Conservation (phyloP, 2,329 filamentous ascomycete species). For the Mollisiaceae sp. region DNA sequence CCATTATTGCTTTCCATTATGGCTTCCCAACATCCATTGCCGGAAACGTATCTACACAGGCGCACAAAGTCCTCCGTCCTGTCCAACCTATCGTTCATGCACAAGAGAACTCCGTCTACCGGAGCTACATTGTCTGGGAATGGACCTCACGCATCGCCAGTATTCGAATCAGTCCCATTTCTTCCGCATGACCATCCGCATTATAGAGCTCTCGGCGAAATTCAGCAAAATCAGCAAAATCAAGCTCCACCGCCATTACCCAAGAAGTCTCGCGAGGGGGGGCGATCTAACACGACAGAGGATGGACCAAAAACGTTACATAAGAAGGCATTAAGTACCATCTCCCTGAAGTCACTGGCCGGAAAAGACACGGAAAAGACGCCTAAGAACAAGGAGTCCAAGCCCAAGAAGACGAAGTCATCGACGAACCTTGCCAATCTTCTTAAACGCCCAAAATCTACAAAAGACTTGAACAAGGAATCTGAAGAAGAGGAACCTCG, state of each 20-base stretch:
- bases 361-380: slow-evolving; percentile 45
- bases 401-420: slow-evolving; percentile 81
- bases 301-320: slow-evolving; percentile 46
- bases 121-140: slow-evolving; percentile 35
- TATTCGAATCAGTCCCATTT: slow-evolving; percentile 41
- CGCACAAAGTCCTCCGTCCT: slow-evolving; percentile 42
- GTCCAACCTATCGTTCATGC: slow-evolving; percentile 40
- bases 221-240: slow-evolving; percentile 59
- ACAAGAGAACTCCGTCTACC: slow-evolving; percentile 41
- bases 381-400: slow-evolving; percentile 49
- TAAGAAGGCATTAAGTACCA: slow-evolving; percentile 51
- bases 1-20: slow-evolving; percentile 41
- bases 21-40: slow-evolving; percentile 36
- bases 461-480: slow-evolving; percentile 65
- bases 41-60: slow-evolving; percentile 37
- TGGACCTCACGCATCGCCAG: slow-evolving; percentile 29
- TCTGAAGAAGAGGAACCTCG: slow-evolving; percentile 56
- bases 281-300: slow-evolving; percentile 39
- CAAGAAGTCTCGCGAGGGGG: slow-evolving; percentile 46
- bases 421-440: slow-evolving; percentile 80
- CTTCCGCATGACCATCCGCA: slow-evolving; percentile 45
- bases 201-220: slow-evolving; percentile 58
- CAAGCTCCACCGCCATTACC: slow-evolving; percentile 46
- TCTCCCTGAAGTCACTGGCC: slow-evolving; percentile 52
- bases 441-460: slow-evolving; percentile 75